These are phyloP conservation scores for Penicillium ucsense DNA, from an alignment of 495 filamentous ascomycete genomes.

Conservation along the genomic window DNA sequence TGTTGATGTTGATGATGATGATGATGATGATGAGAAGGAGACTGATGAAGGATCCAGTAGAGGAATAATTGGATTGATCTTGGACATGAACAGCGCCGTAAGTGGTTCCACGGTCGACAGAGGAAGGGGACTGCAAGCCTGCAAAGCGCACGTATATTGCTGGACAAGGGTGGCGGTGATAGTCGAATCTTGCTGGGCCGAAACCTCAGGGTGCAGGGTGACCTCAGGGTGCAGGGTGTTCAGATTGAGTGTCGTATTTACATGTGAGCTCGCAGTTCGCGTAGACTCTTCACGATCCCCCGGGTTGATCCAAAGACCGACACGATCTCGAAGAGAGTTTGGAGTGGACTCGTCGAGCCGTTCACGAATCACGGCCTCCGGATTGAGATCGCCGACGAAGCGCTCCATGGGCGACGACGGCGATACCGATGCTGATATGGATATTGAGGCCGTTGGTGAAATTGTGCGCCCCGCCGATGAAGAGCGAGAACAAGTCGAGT, in stretches of 20 bases:
- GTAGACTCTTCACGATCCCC: constrained; percentile 7
- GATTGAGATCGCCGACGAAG: constrained; percentile 41
- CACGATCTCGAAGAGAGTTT: constrained; percentile 25
- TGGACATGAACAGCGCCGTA: constrained; percentile 22
- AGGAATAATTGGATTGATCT: constrained; percentile 27
- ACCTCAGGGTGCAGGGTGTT: background rate
- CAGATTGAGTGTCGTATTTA: background rate
- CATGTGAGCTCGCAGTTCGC: background rate
- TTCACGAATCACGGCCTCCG: constrained; percentile 37
- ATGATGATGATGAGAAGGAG: background rate
- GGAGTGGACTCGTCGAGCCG: constrained; percentile 20
- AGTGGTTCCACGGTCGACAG: constrained; percentile 15
- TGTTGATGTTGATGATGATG: background rate
- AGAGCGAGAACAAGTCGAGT: no score
- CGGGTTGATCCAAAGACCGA: constrained; percentile 39
- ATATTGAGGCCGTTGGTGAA: no score
- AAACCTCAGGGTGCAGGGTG: background rate
- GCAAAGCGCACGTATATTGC: constrained; percentile 19
- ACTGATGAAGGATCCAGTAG: constrained; percentile 27
- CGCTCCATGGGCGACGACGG: constrained; percentile 19
- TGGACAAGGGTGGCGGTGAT: constrained; percentile 20
- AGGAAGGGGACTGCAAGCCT: constrained; percentile 22
- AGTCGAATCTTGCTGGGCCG: constrained; percentile 8
- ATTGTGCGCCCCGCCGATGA: no score
- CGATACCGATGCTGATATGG: background rate